Evolutionary conservation across 768 basidiomycete species (phyloP), one percentile per base, ranked within the genome.

Genomic region (Boletus pseudopeckii): DNA sequence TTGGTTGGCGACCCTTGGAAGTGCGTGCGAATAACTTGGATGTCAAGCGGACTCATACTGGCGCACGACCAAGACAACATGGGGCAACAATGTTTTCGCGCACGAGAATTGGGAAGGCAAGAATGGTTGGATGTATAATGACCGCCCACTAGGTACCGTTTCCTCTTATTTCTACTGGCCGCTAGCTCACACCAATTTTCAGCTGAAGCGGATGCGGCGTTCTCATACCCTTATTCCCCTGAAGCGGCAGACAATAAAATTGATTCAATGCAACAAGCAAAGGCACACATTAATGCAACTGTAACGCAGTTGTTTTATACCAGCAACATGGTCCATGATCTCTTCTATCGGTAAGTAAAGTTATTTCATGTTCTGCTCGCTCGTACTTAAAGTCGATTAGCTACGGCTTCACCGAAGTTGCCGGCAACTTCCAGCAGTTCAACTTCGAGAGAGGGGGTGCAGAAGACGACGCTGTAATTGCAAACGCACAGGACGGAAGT

Each of bases 381-480:
- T 50, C 13, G 48, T 13, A 28, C 47, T 45, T n/a, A 51, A 5
- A 61, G 34, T 62, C 56, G 38, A 57, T 68, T 55, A 85, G 87
- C 42, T 90, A 93, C 57, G 96, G 96, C 18, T 99, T 99, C 71
- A 89, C 90, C 65, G 95, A 98, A 71, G 77, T 77, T 9, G 74
- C 89, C 2, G 95, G 95, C 14, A 98, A 99, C 80, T 99, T 98
- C 87, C 96, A 99, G 72, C 92, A 94, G 64, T 82, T 91, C 80
- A 98, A 98, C 82, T 96, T 95, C 63, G 94, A 85, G 1, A 84
- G 85, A 38, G 96, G 95, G 26, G 96, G 96, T 20, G 72, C 72
- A 50, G 93, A 92, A 64, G 82, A 82, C 57, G 94, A 99, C 59
- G 93, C 85, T 32, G 91, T 99, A 53, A 92, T 97, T 55, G 84